These are phyloP conservation scores for Thalassiosira profunda DNA, from an alignment of 108 stramenopile species.

Conservation along the genomic window DNA sequence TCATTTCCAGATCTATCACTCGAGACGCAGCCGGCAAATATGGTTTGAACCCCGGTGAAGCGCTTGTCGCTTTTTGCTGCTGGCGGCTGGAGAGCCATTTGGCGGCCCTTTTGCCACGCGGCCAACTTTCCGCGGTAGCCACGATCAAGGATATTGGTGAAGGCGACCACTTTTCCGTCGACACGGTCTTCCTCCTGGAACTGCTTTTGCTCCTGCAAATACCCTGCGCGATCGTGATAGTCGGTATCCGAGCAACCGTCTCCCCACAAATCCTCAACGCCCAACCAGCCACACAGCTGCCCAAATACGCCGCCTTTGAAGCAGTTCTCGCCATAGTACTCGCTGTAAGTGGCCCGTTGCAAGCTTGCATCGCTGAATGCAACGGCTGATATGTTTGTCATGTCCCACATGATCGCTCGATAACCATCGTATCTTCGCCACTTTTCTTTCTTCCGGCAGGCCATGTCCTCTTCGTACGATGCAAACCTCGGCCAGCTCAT, in stretches of 20 bases:
- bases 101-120: not conserved
- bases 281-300: constrained; percentile 12
- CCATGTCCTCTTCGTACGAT: constrained; percentile 1
- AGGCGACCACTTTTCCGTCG: constrained; percentile 1
- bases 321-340: constrained; percentile 9
- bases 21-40: not conserved
- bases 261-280: not conserved
- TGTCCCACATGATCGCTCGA: constrained; percentile 5
- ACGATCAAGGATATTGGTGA: constrained; percentile 12
- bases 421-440: not conserved
- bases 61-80: constrained; percentile 8
- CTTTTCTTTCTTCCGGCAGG: not conserved
- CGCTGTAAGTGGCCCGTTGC: not conserved
- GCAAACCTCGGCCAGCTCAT: not conserved
- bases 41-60: constrained; percentile 11
- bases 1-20: constrained; percentile 25
- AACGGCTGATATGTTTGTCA: constrained; percentile 1
- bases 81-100: constrained; percentile 7
- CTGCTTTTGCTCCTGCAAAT: constrained; percentile 6
- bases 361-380: constrained; percentile 3
- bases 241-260: constrained; percentile 1
- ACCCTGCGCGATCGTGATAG: constrained; percentile 1
- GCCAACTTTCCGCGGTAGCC: constrained; percentile 11
- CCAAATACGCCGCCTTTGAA: not conserved
- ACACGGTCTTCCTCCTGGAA: constrained; percentile 12